Evolutionary conservation across 2,329 filamentous ascomycete genomes (phyloP).

Genomic region (Pochonia chlamydosporia): DNA sequence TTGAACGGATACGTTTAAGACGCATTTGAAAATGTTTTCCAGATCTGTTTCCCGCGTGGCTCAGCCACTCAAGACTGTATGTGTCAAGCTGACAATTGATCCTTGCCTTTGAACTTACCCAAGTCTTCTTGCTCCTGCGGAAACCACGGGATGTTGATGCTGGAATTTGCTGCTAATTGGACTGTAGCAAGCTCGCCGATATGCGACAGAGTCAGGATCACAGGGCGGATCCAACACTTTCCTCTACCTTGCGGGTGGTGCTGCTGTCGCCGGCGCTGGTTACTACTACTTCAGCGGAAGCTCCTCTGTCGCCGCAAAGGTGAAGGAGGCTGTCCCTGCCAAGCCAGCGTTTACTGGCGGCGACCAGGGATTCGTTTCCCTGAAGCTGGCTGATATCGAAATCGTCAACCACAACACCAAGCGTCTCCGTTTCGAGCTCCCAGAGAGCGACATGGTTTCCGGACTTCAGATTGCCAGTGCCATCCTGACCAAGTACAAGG

Average conservation of each 20-base stretch:
- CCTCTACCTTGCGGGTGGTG: constrained; percentile 56
- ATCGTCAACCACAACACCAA: constrained; percentile 92
- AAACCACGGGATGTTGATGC: not conserved
- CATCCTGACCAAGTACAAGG: constrained; percentile 87
- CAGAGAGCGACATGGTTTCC: constrained; percentile 76
- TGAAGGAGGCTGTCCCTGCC: constrained; percentile 32
- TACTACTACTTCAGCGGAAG: constrained; percentile 51
- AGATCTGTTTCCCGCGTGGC: constrained; percentile 58
- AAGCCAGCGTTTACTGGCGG: constrained; percentile 66
- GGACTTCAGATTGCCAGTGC: constrained; percentile 81
- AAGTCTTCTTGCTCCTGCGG: not conserved
- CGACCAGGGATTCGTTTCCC: constrained; percentile 80
- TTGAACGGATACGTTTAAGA: not conserved
- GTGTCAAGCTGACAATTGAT: too few species aligned
- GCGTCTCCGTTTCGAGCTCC: constrained; percentile 80
- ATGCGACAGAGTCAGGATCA: constrained; percentile 57
- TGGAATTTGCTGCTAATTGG: constrained; percentile 15
- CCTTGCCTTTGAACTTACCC: too few species aligned
- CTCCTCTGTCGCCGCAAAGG: constrained; percentile 49
- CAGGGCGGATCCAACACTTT: constrained; percentile 54
- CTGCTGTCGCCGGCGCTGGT: constrained; percentile 50
- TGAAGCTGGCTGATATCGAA: constrained; percentile 75
- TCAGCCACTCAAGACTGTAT: constrained; percentile 61
- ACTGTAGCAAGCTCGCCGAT: constrained; percentile 48
- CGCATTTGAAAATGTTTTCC: constrained; percentile 54